Evolutionary conservation across 1,284 basidiomycete genomes (phyloP).

Genomic region (Phellopilus nigrolimitatus): DNA sequence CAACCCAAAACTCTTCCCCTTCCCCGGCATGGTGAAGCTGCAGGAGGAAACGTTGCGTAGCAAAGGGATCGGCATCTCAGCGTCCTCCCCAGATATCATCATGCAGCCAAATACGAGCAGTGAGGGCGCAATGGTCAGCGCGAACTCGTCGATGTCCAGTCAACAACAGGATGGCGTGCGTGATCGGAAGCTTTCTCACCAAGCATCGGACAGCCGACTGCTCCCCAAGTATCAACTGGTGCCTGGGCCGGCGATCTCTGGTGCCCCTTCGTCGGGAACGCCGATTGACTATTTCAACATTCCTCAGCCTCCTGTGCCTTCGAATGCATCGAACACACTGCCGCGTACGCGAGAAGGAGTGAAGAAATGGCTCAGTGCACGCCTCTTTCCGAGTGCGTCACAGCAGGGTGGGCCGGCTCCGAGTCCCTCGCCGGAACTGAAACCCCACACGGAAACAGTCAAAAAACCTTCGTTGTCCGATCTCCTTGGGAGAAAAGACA

Average conservation of each 20-base stretch:
- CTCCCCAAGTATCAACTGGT: slow-evolving; percentile 43
- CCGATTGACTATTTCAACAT: slow-evolving; percentile 47
- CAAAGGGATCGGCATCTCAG: slow-evolving; percentile 46
- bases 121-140: slow-evolving; percentile 30
- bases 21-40: slow-evolving; percentile 76
- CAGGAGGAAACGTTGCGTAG: slow-evolving; percentile 65
- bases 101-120: slow-evolving; percentile 22
- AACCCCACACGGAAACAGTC: slow-evolving; percentile 29
- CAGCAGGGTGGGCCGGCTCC: slow-evolving; percentile 8
- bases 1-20: slow-evolving; percentile 82
- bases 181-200: slow-evolving; percentile 62
- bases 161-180: slow-evolving; percentile 45
- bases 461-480: slow-evolving; percentile 66
- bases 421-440: neutral
- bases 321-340: slow-evolving; percentile 42
- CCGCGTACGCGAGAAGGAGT: slow-evolving; percentile 71
- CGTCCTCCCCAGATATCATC: slow-evolving; percentile 59
- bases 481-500: slow-evolving; percentile 51
- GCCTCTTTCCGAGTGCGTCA: slow-evolving; percentile 21
- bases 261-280: slow-evolving; percentile 39
- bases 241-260: slow-evolving; percentile 38
- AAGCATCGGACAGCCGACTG: slow-evolving; percentile 61
- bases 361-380: slow-evolving; percentile 68
- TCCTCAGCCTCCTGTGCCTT: slow-evolving; percentile 31
- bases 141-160: slow-evolving; percentile 49